Percentiles rank a stretch among this genome's conserved stretches.
Evolutionary conservation across 768 basidiomycete genomes (phyloP).

Genomic region (Russula foetens): DNA sequence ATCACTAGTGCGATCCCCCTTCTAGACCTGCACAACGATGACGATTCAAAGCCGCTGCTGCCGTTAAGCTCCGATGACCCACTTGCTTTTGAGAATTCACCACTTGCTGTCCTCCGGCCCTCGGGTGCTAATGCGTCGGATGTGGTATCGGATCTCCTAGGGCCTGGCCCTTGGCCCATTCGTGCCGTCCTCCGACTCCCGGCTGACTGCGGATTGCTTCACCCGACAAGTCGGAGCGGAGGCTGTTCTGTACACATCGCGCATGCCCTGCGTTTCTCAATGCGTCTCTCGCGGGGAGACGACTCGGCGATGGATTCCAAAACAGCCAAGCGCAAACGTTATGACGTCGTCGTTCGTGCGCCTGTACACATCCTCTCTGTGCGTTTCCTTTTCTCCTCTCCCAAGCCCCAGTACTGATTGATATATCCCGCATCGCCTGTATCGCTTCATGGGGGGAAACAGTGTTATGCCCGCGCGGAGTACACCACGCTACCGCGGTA

Average conservation of each 20-base stretch:
- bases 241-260: slow-evolving; percentile 64
- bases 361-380: slow-evolving; percentile 86
- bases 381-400: slow-evolving; percentile 26
- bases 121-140: slow-evolving; percentile 48
- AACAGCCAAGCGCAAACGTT: slow-evolving; percentile 68
- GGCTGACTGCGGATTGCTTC: slow-evolving; percentile 45
- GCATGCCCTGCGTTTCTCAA: slow-evolving; percentile 73
- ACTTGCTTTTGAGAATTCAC: slow-evolving; percentile 56
- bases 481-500: slow-evolving; percentile 6
- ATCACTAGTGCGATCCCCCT: slow-evolving; percentile 57
- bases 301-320: slow-evolving; percentile 53
- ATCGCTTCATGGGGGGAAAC: neutral
- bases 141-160: slow-evolving; percentile 53
- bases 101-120: slow-evolving; percentile 44
- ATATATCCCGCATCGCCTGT: neutral
- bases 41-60: slow-evolving; percentile 54
- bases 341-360: slow-evolving; percentile 80
- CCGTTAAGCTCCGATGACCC: slow-evolving; percentile 69
- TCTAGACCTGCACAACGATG: slow-evolving; percentile 49
- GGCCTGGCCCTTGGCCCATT: slow-evolving; percentile 84
- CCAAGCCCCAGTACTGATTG: too few relatives aligned
- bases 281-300: slow-evolving; percentile 79
- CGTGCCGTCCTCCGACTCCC: slow-evolving; percentile 65
- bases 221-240: slow-evolving; percentile 75
- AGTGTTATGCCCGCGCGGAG: slow-evolving; percentile 12